Base-by-base conservation (phyloP, 257 asterid genomes). In the Voacanga thouarsii region DNA sequence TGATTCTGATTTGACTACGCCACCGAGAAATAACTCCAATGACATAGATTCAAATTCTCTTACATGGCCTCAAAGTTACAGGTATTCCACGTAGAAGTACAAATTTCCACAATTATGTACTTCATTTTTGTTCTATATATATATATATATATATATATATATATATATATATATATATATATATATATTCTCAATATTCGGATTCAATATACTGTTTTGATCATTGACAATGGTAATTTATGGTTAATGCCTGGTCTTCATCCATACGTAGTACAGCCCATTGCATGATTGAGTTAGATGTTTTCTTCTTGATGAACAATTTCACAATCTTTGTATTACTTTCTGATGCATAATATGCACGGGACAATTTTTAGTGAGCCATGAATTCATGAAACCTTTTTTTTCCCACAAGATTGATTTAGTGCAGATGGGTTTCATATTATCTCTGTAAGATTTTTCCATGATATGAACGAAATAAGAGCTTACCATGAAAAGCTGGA, bases 31-130 rank as follows among this genome's bases (percentile, higher is more conserved):
- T 37, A 80, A 77, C 80, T 88, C 92, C 0, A 9, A 19, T 71
- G 71, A 55, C 75, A 23, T 76, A 26, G 90, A 79, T 77, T 57
- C 82, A 80, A 41, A 79, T 74, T 75, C 79, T 47, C 80, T 88
- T 47, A 41, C 65, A 28, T 94, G 99, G 99, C 99, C 99, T 76
- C 95, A 91, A 80, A 94, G 94, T 78, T 92, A 89, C 71, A 82
- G 99, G 97, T 94, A 67, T 47, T 3, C 73, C 30, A 45, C 30
- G 11, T 2, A 7, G 39, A n/a, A 14, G 23, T 9, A 68, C 0
- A 73, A 10, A 41, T 12, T 51, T 15, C 12, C 2, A 4, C 4
- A 44, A 44, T 44, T 44, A 5, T 5, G 47, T 44, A 8, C 8
- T 5, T 8, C 14, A 10, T 47, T 47, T 43, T 43, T 43, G 4